Evolutionary conservation across 2,329 filamentous ascomycete genomes (phyloP).

Genomic region (Huntiella bhutanensis): DNA sequence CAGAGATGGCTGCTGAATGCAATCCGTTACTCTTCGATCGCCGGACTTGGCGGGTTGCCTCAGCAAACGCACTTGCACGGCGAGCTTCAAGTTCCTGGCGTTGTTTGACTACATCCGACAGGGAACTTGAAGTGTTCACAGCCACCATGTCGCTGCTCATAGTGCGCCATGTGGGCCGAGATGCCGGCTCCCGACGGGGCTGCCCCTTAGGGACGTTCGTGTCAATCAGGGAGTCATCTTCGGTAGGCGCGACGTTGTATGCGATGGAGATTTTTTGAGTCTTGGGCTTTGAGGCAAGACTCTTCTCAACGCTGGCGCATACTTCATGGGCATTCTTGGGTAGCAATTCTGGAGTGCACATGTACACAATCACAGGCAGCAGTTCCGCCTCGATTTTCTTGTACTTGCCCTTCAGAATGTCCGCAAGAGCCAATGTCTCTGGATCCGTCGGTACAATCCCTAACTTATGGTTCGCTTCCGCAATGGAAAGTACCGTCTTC

Average conservation of each 20-base stretch:
- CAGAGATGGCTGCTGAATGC: constrained; percentile 55
- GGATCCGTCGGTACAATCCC: constrained; percentile 19
- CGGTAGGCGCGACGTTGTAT: constrained; percentile 22
- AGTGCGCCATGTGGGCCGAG: background rate
- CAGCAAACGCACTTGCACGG: constrained; percentile 14
- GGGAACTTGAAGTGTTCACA: background rate
- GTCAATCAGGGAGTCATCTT: constrained; percentile 13
- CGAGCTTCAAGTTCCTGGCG: constrained; percentile 1
- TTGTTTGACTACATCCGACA: background rate
- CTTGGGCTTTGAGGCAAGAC: constrained; percentile 22
- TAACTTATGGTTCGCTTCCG: constrained; percentile 25
- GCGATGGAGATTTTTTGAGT: constrained; percentile 20
- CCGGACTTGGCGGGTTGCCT: constrained; percentile 24
- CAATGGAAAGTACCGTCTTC: constrained; percentile 23
- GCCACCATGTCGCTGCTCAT: background rate
- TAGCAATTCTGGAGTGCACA: constrained; percentile 17
- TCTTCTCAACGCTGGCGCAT: constrained; percentile 22
- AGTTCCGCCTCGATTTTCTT: constrained; percentile 25
- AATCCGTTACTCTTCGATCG: constrained; percentile 48
- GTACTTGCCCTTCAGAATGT: constrained; percentile 18
- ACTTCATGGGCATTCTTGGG: constrained; percentile 22
- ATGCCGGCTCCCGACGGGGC: background rate
- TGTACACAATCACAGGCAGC: constrained; percentile 24
- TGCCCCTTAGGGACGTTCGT: background rate
- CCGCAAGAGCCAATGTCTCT: constrained; percentile 13